phyloP scores from a whole-genome alignment of 1,284 basidiomycete species.

The Tremellales sp. region DNA sequence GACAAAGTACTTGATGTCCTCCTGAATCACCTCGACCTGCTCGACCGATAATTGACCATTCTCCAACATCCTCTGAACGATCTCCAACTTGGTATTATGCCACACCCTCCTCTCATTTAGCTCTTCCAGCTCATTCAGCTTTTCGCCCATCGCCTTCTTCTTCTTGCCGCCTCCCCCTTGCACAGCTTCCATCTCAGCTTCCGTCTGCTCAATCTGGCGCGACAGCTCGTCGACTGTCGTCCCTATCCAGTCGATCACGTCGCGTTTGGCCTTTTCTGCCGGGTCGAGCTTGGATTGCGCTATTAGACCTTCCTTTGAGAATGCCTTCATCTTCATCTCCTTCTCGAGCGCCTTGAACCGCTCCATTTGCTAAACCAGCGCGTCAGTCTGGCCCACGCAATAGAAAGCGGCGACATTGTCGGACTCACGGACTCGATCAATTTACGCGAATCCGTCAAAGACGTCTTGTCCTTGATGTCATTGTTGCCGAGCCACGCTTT shows the following conservation, averaged over 20 bases:
- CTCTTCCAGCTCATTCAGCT: constrained; percentile 76
- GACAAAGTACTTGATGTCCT: constrained; percentile 95
- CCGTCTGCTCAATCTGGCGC: constrained; percentile 87
- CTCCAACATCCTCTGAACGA: constrained; percentile 87
- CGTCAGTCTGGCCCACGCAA: background rate
- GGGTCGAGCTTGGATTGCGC: constrained; percentile 93
- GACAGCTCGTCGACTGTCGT: constrained; percentile 85
- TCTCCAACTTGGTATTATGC: constrained; percentile 90
- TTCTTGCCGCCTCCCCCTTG: constrained; percentile 62
- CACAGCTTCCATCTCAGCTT: constrained; percentile 89
- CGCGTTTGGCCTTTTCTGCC: constrained; percentile 92
- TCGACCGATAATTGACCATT: constrained; percentile 87
- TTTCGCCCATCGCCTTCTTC: constrained; percentile 64
- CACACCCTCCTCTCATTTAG: constrained; percentile 92
- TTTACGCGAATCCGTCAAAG: constrained; percentile 86
- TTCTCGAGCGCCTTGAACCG: constrained; percentile 99
- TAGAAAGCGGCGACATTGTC: background rate
- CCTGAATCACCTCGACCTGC: constrained; percentile 76
- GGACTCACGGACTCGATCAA: constrained; percentile 91
- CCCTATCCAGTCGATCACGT: constrained; percentile 82
- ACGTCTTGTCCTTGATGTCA: constrained; percentile 99
- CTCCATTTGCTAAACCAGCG: constrained; percentile 88
- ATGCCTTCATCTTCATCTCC: constrained; percentile 99
- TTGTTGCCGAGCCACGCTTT: constrained; percentile 98
- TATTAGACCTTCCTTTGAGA: constrained; percentile 97